Percentiles rank a stretch among this genome's conserved stretches.
phyloP scores from a whole-genome alignment of 2,329 filamentous ascomycete genomes.

The Rutstroemia sp. region DNA sequence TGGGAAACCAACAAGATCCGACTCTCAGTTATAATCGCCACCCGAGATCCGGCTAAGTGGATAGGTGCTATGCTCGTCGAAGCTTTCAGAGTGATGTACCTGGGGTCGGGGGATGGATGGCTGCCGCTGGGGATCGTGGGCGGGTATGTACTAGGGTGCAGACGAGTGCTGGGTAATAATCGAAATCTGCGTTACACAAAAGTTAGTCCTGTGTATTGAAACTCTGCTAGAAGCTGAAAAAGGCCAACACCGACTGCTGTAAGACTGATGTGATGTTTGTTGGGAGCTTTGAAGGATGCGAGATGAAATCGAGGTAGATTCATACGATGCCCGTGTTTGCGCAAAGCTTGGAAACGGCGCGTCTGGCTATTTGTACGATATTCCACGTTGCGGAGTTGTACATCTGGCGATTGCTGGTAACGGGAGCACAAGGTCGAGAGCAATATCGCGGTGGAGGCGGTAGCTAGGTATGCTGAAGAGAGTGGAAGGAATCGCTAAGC shows the following conservation, averaged over 20 bases:
- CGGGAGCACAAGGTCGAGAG: background rate
- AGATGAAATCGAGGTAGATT: background rate
- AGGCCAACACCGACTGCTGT: background rate
- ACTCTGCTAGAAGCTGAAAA: background rate
- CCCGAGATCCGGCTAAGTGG: conserved; percentile 11
- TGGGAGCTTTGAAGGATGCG: background rate
- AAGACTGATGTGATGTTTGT: background rate
- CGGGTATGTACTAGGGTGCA: conserved; percentile 22
- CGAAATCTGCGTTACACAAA: conserved; percentile 5
- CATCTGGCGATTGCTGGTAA: conserved; percentile 8
- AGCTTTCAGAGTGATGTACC: conserved; percentile 8
- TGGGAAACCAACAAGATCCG: conserved; percentile 10
- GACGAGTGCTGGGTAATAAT: conserved; percentile 19
- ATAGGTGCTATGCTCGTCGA: conserved; percentile 12
- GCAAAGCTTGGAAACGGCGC: conserved; percentile 8
- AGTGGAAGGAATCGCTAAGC: conserved; percentile 6
- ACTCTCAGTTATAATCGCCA: conserved; percentile 6
- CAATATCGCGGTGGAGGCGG: conserved; percentile 2
- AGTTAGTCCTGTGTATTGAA: conserved; percentile 1
- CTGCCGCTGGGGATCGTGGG: conserved; percentile 19
- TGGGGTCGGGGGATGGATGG: conserved; percentile 15
- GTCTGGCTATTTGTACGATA: conserved; percentile 10
- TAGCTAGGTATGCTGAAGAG: background rate
- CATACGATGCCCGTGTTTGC: background rate
- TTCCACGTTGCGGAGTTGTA: conserved; percentile 23